Percentiles rank a stretch among this genome's conserved stretches.
Evolutionary conservation across 2,329 filamentous ascomycete genomes (phyloP).

Genomic region (Calonectria leucothoes): DNA sequence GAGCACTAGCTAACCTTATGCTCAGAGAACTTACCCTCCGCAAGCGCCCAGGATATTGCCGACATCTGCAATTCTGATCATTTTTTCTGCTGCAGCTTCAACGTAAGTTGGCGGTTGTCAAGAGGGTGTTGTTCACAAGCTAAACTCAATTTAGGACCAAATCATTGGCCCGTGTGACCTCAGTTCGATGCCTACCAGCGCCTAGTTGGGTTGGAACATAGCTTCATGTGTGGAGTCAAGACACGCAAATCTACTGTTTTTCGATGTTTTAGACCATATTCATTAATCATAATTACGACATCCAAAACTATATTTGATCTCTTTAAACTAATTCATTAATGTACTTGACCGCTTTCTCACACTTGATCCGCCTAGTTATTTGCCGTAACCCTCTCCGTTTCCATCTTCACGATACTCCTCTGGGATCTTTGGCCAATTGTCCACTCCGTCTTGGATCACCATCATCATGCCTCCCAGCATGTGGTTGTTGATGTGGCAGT

Average conservation of each 20-base stretch:
- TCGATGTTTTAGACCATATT: neutral
- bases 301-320: neutral
- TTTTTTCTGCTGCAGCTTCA: neutral
- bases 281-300: neutral
- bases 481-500: conserved; percentile 68
- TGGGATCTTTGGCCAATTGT: conserved; percentile 56
- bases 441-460: conserved; percentile 61
- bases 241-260: neutral
- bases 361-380: neutral
- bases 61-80: too few relatives aligned
- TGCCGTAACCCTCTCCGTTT: neutral
- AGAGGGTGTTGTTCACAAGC: too few relatives aligned
- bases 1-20: too few relatives aligned
- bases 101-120: neutral
- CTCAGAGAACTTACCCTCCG: too few relatives aligned
- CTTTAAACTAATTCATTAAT: neutral
- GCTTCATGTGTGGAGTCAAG: neutral
- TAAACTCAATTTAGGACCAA: too few relatives aligned
- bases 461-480: conserved; percentile 66
- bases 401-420: conserved; percentile 45
- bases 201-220: too few relatives aligned
- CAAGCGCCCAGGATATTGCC: too few relatives aligned
- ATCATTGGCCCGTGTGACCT: too few relatives aligned
- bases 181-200: too few relatives aligned
- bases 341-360: neutral